phyloP scores from a whole-genome alignment of 129 eudicot genomes.

The Pittosporum tobira region DNA sequence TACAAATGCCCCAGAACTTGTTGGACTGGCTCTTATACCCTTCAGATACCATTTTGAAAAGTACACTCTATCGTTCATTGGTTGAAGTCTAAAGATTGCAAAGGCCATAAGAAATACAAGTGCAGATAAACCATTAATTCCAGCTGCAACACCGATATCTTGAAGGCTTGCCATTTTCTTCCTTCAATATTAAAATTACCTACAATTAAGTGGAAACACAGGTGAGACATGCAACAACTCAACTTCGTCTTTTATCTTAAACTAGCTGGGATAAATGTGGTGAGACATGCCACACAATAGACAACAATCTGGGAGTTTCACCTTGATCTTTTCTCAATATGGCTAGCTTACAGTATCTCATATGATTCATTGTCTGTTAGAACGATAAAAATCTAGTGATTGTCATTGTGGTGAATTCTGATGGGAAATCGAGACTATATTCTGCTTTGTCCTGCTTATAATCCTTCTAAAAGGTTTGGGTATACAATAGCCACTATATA shows the following conservation, averaged over 20 bases:
- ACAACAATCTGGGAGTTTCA: not conserved
- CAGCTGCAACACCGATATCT: slow-evolving; percentile 71
- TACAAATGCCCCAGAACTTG: slow-evolving; percentile 47
- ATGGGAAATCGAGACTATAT: too few relatives aligned
- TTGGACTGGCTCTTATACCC: slow-evolving; percentile 83
- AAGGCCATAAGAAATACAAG: slow-evolving; percentile 72
- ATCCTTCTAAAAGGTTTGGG: not conserved
- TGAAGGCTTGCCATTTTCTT: slow-evolving; percentile 66
- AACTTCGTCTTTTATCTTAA: too few relatives aligned
- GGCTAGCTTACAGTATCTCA: not conserved
- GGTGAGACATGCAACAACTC: too few relatives aligned
- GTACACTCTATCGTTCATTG: slow-evolving; percentile 86
- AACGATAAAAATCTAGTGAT: too few relatives aligned
- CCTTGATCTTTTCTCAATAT: not conserved
- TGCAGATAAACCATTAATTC: slow-evolving; percentile 64
- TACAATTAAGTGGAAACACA: slow-evolving; percentile 16
- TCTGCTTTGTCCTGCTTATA: too few relatives aligned
- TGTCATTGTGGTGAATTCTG: too few relatives aligned
- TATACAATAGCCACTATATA: too few relatives aligned
- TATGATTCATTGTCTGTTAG: not conserved
- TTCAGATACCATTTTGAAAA: slow-evolving; percentile 95
- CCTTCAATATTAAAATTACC: slow-evolving; percentile 28
- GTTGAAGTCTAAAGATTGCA: slow-evolving; percentile 91
- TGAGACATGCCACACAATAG: not conserved
- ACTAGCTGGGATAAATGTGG: too few relatives aligned